Evolutionary conservation across 2,329 filamentous ascomycete genomes (phyloP).

Genomic region (Fusarium sarcochroum): DNA sequence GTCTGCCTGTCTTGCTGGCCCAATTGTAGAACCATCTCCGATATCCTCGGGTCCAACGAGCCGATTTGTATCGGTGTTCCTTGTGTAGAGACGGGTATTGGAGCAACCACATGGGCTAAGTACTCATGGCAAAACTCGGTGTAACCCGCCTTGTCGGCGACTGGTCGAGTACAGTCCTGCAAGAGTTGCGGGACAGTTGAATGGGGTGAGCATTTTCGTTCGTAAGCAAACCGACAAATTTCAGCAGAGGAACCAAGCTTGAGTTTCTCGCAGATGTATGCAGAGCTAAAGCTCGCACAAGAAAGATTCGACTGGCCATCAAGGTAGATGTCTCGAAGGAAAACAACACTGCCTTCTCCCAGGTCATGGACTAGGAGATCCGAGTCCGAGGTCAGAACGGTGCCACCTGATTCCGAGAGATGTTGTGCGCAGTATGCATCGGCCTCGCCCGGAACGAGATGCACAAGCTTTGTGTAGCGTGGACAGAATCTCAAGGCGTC

Average conservation of each 20-base stretch:
- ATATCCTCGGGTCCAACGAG: conserved; percentile 56
- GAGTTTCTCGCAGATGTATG: conserved; percentile 59
- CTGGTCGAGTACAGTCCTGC: conserved; percentile 44
- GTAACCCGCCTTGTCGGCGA: conserved; percentile 45
- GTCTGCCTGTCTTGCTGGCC: conserved; percentile 10
- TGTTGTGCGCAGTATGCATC: conserved; percentile 83
- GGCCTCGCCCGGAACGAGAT: conserved; percentile 85
- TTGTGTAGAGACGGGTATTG: conserved; percentile 30
- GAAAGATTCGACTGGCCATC: conserved; percentile 43
- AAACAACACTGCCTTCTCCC: conserved; percentile 74
- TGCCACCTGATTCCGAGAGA: conserved; percentile 66
- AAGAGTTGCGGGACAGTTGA: conserved; percentile 51
- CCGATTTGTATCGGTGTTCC: conserved; percentile 34
- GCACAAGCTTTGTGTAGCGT: conserved; percentile 59
- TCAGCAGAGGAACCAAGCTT: conserved; percentile 52
- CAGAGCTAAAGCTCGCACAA: conserved; percentile 51
- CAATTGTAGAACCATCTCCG: conserved; percentile 56
- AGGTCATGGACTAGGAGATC: conserved; percentile 85
- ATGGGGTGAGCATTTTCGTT: conserved; percentile 49
- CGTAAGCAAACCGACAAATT: conserved; percentile 55
- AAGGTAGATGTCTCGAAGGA: conserved; percentile 75
- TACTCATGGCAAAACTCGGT: conserved; percentile 53
- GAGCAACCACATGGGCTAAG: conserved; percentile 38
- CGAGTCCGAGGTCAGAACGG: conserved; percentile 85
- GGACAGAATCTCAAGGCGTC: conserved; percentile 72